phyloP scores from a whole-genome alignment of 805 yeast species.

The Ogataea zsoltii region DNA sequence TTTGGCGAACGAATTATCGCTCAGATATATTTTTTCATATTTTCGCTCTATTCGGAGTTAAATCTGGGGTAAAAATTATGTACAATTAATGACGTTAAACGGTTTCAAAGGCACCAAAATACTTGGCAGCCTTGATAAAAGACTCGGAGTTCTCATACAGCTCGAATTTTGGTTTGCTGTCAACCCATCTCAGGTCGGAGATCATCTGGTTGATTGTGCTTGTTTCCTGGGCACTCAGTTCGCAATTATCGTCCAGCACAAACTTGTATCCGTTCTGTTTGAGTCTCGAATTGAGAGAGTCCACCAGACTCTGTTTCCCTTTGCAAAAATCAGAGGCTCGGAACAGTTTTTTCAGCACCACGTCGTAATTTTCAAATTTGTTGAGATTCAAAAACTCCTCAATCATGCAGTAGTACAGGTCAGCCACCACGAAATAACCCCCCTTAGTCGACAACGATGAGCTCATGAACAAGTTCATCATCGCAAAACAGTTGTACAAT shows the following conservation, averaged over 20 bases:
- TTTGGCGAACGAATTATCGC: too few relatives aligned
- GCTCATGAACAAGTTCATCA: conserved; percentile 4
- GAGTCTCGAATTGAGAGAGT: conserved; percentile 1
- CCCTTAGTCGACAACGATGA: not conserved
- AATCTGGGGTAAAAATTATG: not conserved
- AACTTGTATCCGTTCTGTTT: conserved; percentile 5
- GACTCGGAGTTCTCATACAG: conserved; percentile 4
- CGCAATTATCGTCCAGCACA: conserved; percentile 1
- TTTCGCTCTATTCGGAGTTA: not conserved
- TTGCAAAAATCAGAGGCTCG: conserved; percentile 3
- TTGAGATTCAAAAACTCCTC: not conserved
- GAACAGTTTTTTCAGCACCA: conserved; percentile 10
- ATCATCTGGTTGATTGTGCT: conserved; percentile 5
- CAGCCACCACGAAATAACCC: not conserved
- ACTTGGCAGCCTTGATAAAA: conserved; percentile 11
- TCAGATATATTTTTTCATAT: not conserved
- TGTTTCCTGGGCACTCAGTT: conserved; percentile 6
- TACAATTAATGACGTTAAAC: not conserved
- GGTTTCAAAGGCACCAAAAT: conserved; percentile 4
- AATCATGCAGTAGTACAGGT: conserved; percentile 2
- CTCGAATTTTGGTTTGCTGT: conserved; percentile 4
- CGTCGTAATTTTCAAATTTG: conserved; percentile 3
- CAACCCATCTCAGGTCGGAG: conserved; percentile 3
- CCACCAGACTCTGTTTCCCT: not conserved
- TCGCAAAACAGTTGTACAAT: conserved; percentile 8